A percentile compares a stretch with the other conserved stretches of the same genome.
Conservation (phyloP, 2,329 filamentous ascomycete genomes). For the Alternaria incomplexa region DNA sequence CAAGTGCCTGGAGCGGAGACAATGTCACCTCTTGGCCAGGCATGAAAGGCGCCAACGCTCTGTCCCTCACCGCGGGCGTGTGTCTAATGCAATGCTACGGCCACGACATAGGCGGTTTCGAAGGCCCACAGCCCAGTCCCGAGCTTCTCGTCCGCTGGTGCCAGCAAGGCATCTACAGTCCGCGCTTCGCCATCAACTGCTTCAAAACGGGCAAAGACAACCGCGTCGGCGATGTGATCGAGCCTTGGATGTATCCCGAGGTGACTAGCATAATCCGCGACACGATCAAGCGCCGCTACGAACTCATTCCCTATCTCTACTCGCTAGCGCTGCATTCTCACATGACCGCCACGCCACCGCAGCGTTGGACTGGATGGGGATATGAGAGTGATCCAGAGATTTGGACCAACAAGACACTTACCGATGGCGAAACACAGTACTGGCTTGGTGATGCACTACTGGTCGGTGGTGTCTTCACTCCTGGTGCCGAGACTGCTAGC, state of each 20-base stretch:
- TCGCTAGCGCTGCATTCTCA: slow-evolving; percentile 69
- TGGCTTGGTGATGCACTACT: slow-evolving; percentile 73
- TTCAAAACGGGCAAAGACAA: slow-evolving; percentile 76
- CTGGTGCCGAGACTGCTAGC: slow-evolving; percentile 59
- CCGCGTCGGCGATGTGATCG: slow-evolving; percentile 73
- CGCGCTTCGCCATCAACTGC: slow-evolving; percentile 78
- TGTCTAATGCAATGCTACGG: slow-evolving; percentile 73
- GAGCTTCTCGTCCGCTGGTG: slow-evolving; percentile 76
- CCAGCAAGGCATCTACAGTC: slow-evolving; percentile 72
- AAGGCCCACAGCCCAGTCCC: slow-evolving; percentile 73
- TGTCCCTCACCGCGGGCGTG: slow-evolving; percentile 72
- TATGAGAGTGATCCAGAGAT: slow-evolving; percentile 71
- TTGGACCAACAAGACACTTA: slow-evolving; percentile 64
- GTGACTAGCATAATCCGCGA: slow-evolving; percentile 67
- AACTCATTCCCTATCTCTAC: slow-evolving; percentile 75
- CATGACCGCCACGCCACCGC: slow-evolving; percentile 65
- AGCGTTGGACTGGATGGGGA: slow-evolving; percentile 76
- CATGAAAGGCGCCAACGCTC: slow-evolving; percentile 73
- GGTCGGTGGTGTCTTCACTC: slow-evolving; percentile 70
- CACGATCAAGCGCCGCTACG: slow-evolving; percentile 73
- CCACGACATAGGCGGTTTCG: slow-evolving; percentile 78
- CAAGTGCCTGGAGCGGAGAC: slow-evolving; percentile 77
- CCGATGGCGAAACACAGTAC: slow-evolving; percentile 72
- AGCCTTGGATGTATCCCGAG: slow-evolving; percentile 78
- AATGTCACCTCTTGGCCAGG: slow-evolving; percentile 76